Evolutionary conservation across 495 filamentous ascomycete species (phyloP), one percentile per base, ranked within the genome.

Genomic region (Lepidopterella palustris): DNA sequence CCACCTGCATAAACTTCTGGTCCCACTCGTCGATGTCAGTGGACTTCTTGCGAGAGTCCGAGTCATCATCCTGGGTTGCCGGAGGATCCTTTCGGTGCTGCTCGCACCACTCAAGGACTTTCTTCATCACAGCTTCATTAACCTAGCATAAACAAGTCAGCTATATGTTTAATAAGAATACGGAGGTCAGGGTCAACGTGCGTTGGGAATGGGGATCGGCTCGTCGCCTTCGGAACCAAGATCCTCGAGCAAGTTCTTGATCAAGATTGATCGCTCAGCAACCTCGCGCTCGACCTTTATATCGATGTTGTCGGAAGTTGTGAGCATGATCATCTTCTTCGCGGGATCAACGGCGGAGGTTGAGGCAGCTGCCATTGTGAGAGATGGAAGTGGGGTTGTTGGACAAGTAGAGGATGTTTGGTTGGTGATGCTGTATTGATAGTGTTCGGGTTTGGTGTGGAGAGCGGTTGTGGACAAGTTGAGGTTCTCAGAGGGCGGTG

Each of bases 11-110:
- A 73, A 97, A 98, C 73, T 98, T 98, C 74, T 97, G 93, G 66
- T 98, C 93, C 93, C 93, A 98, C 76, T 98, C 93, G 40, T 97
- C 93, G 67, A 98, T 98, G 53, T 97, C 93, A 21, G 93, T 97
- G 0, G 90, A 95, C 83, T 96, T 96, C 80, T 96, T 96, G 62
- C 95, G 89, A 35, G 82, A 87, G 70, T 98, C 93, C 64, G 90
- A 87, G 60, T 98, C 92, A 54, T 98, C 93, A 53, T 92, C 89
- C 54, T 83, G 78, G 40, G 83, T 73, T 40, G 82, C 78, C 18
- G 84, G 81, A 45, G 93, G 88, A 72, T 98, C 93, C 68, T 82
- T 82, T 72, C 87, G 86, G 82, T 98, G 93, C 69, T 97, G 90
- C 63, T 84, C 82, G 73, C 93, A 97, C 93, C 93, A 98, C 71